Base-by-base conservation (phyloP, 352 stramenopile species). In the Aphanomyces stellatus region DNA sequence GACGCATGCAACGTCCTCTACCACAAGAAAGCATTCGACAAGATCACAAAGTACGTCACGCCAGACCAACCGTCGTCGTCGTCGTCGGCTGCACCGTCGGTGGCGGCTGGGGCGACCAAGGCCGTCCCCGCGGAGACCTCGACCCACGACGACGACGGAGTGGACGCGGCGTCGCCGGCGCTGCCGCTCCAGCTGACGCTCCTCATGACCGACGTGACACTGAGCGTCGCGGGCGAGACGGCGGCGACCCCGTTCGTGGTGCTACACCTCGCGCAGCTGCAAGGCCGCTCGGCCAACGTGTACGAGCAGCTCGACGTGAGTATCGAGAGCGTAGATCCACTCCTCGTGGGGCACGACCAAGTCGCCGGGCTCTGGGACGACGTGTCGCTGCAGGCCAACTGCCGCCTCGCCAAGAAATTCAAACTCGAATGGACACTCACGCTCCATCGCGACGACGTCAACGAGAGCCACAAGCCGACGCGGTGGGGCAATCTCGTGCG, bases 1-100 rank as follows among this genome's bases (percentile, higher is more conserved):
- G 59, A 65, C 19, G 15, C 59, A 30, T 46, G 30, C 28, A 17
- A 30, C 13, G 13, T 51, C 2, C 22, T 65, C 22, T 65, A 65
- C 40, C 41, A 65, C 59, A 65, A 65, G 59, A 56, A 41, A 30
- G 59, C 59, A 7, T 31, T 65, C 10, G 59, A 65, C 59, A 65
- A 65, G 24, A 65, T 65, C 35, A 10, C 13, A 11, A 65, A 65
- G 37, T 65, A 65, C 33, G 27, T 65, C 17, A 65, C 59, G 4
- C 59, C 59, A 24, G 59, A 65, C 46, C 34, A 65, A 13, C 6
- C 35, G 3, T 10, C 13, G 11, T 59, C 51, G 51, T 28, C 17
- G 19, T 22, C 24, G 19, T 30, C 8, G 10, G 19, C 24, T 22
- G 17, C 46, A 53, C 17, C 17, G 10, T 28, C 46, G 46, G 10